Evolutionary conservation across 2,329 filamentous ascomycete genomes (phyloP).

Genomic region (Claviceps monticola): DNA sequence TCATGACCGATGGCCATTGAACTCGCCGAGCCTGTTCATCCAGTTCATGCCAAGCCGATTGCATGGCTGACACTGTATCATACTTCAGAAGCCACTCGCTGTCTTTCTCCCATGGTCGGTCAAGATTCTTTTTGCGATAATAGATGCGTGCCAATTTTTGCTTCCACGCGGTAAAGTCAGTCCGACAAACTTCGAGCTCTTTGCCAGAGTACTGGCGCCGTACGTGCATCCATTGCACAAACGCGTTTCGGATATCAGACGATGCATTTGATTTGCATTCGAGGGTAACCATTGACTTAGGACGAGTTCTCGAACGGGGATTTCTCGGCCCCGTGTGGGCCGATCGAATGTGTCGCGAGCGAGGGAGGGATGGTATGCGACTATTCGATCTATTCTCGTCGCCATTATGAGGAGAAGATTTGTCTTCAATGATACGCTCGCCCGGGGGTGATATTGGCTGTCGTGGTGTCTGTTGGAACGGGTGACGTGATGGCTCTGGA

Average conservation of each 20-base stretch:
- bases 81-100: constrained; percentile 18
- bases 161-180: constrained; percentile 18
- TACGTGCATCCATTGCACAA: constrained; percentile 20
- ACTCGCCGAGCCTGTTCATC: constrained; percentile 12
- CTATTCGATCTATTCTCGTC: background rate
- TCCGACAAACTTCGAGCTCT: constrained; percentile 11
- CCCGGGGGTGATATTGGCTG: background rate
- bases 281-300: background rate
- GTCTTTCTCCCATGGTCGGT: constrained; percentile 14
- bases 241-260: constrained; percentile 2
- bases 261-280: background rate
- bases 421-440: background rate
- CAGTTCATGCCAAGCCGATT: constrained; percentile 18
- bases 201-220: constrained; percentile 13
- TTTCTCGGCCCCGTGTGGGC: background rate
- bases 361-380: background rate
- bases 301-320: background rate
- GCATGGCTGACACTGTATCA: constrained; percentile 18
- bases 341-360: too few relatives aligned
- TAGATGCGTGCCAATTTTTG: constrained; percentile 12
- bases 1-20: constrained; percentile 21
- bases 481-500: background rate
- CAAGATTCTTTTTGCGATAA: constrained; percentile 1
- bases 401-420: too few relatives aligned
- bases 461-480: background rate